Evolutionary conservation across 495 filamentous ascomycete genomes (phyloP).

Genomic region (Lentithecium fluviatile): DNA sequence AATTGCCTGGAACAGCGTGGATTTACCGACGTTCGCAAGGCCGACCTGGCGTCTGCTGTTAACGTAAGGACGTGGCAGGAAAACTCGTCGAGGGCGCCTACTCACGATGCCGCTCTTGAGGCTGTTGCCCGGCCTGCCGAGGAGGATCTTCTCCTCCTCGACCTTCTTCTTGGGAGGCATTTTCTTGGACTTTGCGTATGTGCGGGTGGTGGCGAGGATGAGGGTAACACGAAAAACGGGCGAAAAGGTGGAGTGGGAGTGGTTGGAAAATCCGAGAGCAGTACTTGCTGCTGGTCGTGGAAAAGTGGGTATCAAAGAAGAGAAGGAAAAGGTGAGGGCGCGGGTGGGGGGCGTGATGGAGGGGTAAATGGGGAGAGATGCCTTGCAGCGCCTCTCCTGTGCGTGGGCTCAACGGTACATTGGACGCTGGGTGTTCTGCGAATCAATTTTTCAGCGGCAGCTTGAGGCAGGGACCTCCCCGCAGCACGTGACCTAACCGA

Average conservation of each 20-base stretch:
- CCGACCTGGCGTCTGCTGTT: conserved; percentile 67
- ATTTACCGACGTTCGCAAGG: conserved; percentile 99
- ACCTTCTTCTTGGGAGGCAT: conserved; percentile 76
- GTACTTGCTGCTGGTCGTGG: conserved; percentile 59
- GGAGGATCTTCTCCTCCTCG: conserved; percentile 73
- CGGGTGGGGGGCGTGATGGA: conserved; percentile 47
- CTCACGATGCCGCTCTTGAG: conserved; percentile 99
- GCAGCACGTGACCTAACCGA: background rate
- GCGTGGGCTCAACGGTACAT: conserved; percentile 5
- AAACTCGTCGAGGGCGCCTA: conserved; percentile 48
- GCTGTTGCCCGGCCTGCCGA: conserved; percentile 96
- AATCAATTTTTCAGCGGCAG: background rate
- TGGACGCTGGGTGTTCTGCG: conserved; percentile 6
- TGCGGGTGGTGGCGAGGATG: conserved; percentile 18
- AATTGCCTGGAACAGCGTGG: conserved; percentile 98
- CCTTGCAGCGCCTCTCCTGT: conserved; percentile 30
- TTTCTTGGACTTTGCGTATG: conserved; percentile 49
- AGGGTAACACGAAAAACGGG: conserved; percentile 35
- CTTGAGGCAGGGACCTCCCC: background rate
- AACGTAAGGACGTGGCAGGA: conserved; percentile 33
- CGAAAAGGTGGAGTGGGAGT: conserved; percentile 15
- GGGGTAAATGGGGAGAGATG: conserved; percentile 31
- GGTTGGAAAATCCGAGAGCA: conserved; percentile 45
- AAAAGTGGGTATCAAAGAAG: conserved; percentile 55
- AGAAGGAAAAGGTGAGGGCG: conserved; percentile 51